phyloP scores from a whole-genome alignment of 2,329 filamentous ascomycete genomes.

The Chaetomium globosum region DNA sequence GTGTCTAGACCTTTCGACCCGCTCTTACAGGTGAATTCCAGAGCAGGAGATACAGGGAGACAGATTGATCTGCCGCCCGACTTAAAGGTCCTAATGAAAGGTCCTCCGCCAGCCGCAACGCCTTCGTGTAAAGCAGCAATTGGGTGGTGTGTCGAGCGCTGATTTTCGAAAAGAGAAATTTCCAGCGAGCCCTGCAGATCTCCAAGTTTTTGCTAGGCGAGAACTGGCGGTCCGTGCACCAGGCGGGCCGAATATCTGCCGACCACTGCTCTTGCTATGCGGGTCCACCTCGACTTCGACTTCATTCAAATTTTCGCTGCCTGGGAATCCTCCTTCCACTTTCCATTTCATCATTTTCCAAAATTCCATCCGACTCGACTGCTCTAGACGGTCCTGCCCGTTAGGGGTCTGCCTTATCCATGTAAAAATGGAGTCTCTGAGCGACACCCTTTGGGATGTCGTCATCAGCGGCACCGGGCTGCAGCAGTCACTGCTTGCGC shows the following conservation, averaged over 20 bases:
- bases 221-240: conserved; percentile 27
- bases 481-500: conserved; percentile 75
- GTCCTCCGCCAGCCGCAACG: conserved; percentile 42
- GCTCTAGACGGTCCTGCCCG: conserved; percentile 16
- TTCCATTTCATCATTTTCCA: conserved; percentile 17
- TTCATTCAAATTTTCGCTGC: conserved; percentile 35
- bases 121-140: conserved; percentile 44
- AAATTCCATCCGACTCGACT: conserved; percentile 12
- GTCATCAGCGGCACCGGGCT: conserved; percentile 78
- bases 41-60: conserved; percentile 86
- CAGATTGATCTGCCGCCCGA: conserved; percentile 64
- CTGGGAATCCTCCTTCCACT: conserved; percentile 17
- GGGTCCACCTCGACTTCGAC: conserved; percentile 23
- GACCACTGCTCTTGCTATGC: not conserved
- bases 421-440: conserved; percentile 68
- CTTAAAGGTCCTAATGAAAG: conserved; percentile 60
- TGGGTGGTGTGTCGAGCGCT: conserved; percentile 46
- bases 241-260: conserved; percentile 30
- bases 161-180: conserved; percentile 44
- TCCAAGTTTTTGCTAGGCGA: conserved; percentile 8
- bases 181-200: not conserved
- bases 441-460: conserved; percentile 76
- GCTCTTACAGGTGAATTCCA: conserved; percentile 78
- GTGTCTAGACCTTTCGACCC: conserved; percentile 83
- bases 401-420: conserved; percentile 27